phyloP scores from a whole-genome alignment of 2,329 filamentous ascomycete genomes.

The Ophioceras dolichostomum region DNA sequence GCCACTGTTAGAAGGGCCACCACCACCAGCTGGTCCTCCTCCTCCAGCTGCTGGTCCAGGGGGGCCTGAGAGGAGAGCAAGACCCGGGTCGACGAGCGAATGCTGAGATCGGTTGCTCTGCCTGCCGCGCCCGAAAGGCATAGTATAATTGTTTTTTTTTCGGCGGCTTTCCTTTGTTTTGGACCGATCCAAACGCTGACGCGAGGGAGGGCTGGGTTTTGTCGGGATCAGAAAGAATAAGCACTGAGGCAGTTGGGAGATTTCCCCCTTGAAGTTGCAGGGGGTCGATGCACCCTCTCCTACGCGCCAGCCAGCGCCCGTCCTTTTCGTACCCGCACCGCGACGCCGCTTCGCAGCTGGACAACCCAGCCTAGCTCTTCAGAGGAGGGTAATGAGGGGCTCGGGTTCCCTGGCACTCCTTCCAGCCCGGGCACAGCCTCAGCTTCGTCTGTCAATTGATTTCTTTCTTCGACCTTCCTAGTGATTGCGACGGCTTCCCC shows the following conservation, averaged over 20 bases:
- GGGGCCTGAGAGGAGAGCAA: slow-evolving; percentile 8
- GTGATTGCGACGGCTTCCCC: too few relatives aligned
- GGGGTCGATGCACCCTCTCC: neutral
- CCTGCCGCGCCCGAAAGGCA: slow-evolving; percentile 43
- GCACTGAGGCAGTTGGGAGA: neutral
- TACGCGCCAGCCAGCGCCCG: too few relatives aligned
- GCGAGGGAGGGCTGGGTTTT: slow-evolving; percentile 2
- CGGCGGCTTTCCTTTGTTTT: neutral
- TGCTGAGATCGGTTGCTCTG: slow-evolving; percentile 43
- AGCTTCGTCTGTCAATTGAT: too few relatives aligned
- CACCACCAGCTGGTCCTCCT: slow-evolving; percentile 3
- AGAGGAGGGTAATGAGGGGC: too few relatives aligned
- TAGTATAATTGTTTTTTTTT: slow-evolving; percentile 17
- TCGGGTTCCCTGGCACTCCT: too few relatives aligned
- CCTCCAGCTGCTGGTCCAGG: slow-evolving; percentile 13
- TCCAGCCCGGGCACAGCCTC: too few relatives aligned
- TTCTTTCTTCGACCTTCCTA: too few relatives aligned
- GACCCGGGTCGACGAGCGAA: slow-evolving; percentile 1
- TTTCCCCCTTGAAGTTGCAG: neutral
- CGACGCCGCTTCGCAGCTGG: too few relatives aligned
- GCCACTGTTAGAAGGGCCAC: slow-evolving; percentile 6
- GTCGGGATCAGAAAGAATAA: neutral
- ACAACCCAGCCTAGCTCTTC: too few relatives aligned
- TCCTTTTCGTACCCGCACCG: too few relatives aligned
- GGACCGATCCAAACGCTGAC: neutral